Conservation (phyloP, 1,139 yeast species). For the Hyphopichia wangnamkhiaoensis region DNA sequence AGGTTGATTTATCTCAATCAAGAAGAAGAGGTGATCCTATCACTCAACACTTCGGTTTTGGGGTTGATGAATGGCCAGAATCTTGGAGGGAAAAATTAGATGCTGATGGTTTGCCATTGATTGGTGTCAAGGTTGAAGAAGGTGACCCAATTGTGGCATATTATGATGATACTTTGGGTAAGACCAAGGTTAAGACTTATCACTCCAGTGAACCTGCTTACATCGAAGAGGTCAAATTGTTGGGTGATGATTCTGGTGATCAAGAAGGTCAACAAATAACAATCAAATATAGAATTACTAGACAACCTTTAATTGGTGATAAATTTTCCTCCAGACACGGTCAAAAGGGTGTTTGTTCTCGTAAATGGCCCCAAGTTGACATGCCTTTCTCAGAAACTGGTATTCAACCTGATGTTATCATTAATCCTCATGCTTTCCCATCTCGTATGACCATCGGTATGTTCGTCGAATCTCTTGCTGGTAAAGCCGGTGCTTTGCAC, state of each 20-base stretch:
- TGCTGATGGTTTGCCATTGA: conserved; percentile 87
- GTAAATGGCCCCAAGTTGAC: conserved; percentile 96
- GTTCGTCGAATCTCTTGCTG: conserved; percentile 98
- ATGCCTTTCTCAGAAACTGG: conserved; percentile 97
- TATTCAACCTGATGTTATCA: conserved; percentile 95
- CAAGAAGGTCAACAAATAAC: conserved; percentile 83
- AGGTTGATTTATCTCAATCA: conserved; percentile 74
- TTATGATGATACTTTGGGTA: conserved; percentile 87
- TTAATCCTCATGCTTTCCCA: conserved; percentile 99
- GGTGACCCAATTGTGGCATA: conserved; percentile 96
- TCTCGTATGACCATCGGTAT: conserved; percentile 99
- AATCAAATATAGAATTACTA: conserved; percentile 85
- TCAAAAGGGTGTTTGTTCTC: conserved; percentile 98
- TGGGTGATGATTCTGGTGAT: conserved; percentile 81
- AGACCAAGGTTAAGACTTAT: conserved; percentile 88
- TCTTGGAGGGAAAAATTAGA: conserved; percentile 87
- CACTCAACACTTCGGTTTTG: conserved; percentile 93
- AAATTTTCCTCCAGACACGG: conserved; percentile 98
- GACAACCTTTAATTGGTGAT: conserved; percentile 96
- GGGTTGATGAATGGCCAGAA: conserved; percentile 89
- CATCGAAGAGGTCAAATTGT: conserved; percentile 89
- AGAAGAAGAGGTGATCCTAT: conserved; percentile 94
- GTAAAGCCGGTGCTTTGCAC: conserved; percentile 97
- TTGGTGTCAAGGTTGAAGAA: conserved; percentile 86
- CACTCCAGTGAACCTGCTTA: conserved; percentile 95